Evolutionary conservation across 148 eudicot species (phyloP).

Genomic region (Nepenthes mirabilis): DNA sequence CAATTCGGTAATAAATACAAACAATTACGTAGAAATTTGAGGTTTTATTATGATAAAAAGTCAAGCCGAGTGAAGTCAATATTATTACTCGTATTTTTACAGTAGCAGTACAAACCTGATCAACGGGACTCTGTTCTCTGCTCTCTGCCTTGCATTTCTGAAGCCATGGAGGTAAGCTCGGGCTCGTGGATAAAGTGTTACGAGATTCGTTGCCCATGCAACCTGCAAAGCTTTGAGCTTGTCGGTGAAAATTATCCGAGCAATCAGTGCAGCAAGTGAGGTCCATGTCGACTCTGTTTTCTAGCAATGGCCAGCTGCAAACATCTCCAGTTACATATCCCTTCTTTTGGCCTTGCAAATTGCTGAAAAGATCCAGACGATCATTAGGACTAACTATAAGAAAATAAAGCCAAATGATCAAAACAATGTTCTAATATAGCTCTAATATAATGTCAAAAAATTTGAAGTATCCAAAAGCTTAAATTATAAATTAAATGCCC

Average conservation of each 20-base stretch:
- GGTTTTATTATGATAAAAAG: too few species aligned
- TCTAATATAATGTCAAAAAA: too few species aligned
- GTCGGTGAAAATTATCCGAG: slow-evolving; percentile 6
- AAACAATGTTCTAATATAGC: too few species aligned
- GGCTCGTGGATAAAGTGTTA: slow-evolving; percentile 22
- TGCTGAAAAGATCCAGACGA: slow-evolving; percentile 7
- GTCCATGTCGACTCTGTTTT: slow-evolving; percentile 23
- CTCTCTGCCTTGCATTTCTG: slow-evolving; percentile 51
- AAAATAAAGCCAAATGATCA: too few species aligned
- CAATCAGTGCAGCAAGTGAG: slow-evolving; percentile 57
- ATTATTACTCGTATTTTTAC: slow-evolving; percentile 27
- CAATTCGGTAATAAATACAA: slow-evolving; percentile 51
- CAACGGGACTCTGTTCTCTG: slow-evolving; percentile 13
- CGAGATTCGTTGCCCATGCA: slow-evolving; percentile 21
- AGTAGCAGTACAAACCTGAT: slow-evolving; percentile 30
- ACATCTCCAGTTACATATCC: slow-evolving; percentile 22
- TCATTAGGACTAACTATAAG: background rate
- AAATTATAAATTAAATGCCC: too few species aligned
- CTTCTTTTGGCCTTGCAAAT: slow-evolving; percentile 15
- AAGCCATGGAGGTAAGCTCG: slow-evolving; percentile 65
- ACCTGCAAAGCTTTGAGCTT: slow-evolving; percentile 3
- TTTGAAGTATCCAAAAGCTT: too few species aligned
- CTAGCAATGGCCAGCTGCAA: slow-evolving; percentile 23
- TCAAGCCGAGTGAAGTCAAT: slow-evolving; percentile 8
- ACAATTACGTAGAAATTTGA: too few species aligned